Base-by-base conservation (phyloP, 257 asterid genomes). In the Agastache rugosa region DNA sequence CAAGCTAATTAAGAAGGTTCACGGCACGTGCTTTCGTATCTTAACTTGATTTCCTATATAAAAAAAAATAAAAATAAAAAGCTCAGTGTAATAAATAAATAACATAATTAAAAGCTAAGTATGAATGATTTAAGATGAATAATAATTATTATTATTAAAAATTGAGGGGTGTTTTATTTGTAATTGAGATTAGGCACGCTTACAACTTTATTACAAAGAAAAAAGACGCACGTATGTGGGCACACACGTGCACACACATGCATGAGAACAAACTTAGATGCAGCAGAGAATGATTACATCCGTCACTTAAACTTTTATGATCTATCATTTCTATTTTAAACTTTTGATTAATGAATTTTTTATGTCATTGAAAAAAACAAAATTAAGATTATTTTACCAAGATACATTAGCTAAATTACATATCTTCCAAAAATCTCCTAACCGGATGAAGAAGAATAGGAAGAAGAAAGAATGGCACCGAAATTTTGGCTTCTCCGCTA, bases 231-330 rank as follows among this genome's bases (percentile, higher is more conserved):
- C 15, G 27, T 67, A 45, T 67, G 64, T 67, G 72, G 68, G 69
- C 72, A 7, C 53, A 77, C 67, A 77, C 80, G 80, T 76, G 75
- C 69, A 15, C 16, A 55, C 79, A 56, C 79, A 29, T 76, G 75
- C 75, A 76, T 16, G 27, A n/a, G 67, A 69, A 76, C 64, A 47
- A 47, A 67, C 69, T 15, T 41, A 44, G 6, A 9, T 58, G 74
- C 58, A 34, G 48, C 64, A 22, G 10, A 35, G 35, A 23, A 68
- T 47, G 54, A 60, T 48, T 37, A 37, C 17, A 67, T 58, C 45
- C 37, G 1, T 67, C 42, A 54, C 59, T 31, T 25, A 25, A 25
- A 25, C 29, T 25, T 31, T 31, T 31, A 31, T 31, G 37, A 4
- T 31, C 37, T 5, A 31, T 5, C 37, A 31, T 31, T 31, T 3